Evolutionary conservation across 768 basidiomycete genomes (phyloP), one percentile per base, ranked within the genome.

Genomic region (Psilocybe azurescens): DNA sequence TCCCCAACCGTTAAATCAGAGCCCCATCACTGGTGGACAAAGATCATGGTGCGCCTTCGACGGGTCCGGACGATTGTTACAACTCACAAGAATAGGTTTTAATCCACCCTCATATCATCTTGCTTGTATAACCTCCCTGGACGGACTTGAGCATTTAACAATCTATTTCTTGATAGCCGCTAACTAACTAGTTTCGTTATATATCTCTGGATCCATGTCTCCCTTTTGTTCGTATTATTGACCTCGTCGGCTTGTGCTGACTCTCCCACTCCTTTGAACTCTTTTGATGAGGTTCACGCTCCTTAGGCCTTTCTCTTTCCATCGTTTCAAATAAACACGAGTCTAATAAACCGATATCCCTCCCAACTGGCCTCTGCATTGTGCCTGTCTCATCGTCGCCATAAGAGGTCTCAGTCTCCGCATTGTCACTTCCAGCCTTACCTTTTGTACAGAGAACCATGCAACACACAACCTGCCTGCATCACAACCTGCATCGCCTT

Each of bases 21-120:
- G 30, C 48, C 66, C 16, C 63, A 64, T 16, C 65, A 68, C 36
- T 78, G 77, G 77, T 78, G 75, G 77, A 66, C 67, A 57, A 72
- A 69, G 60, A 49, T 77, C 33, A 36, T 77, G 38, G 51, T 61
- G 3, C 70, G 70, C 44, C 59, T 78, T 36, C 67, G 71, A 33
- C 69, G 60, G 62, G 69, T 73, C 7, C 75, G 72, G n/a, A 66
- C 58, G 3, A 48, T 71, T 36, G 58, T 74, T 9, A 65, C 70
- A 11, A 54, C 67, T 38, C 69, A 69, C 29, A 70, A 68, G 46
- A 65, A 64, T 53, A 61, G 68, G 6, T 67, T 58, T n/a, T 53
- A 18, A 38, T 4, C 10, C 36, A 5, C 4, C 36, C 33, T 53
- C 16, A 11, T 24, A 44, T 44, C 41, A n/a, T n/a, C 41, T 44